Evolutionary conservation across 2,329 filamentous ascomycete genomes (phyloP), one percentile per base, ranked within the genome.

Genomic region (Aspergillus quadrilineatus): DNA sequence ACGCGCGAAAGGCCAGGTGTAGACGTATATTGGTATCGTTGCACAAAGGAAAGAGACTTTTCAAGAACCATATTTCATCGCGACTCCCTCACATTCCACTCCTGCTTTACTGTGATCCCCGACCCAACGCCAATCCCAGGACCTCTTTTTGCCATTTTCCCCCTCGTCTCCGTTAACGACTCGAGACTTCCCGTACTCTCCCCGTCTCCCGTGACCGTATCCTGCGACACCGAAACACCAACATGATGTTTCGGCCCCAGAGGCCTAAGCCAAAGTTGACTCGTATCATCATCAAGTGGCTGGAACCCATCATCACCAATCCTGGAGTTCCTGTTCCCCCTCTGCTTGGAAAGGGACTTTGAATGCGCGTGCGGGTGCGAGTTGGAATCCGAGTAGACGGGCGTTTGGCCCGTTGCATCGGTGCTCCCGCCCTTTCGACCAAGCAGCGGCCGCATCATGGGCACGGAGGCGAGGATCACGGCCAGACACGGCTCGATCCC

Each of bases 401-500:
- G 34, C 10, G 43, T 46, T 4, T 15, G 29, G 2, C 64, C 62
- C 4, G 63, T 68, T 5, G 55, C 55, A 1, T 62, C 60, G 1
- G 63, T 53, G 1, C 58, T 57, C 39, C 66, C 65, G 6, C 0
- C 26, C 45, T 60, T 29, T 58, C 66, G 28, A 60, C 54, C 69
- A 4, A 79, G 63, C 6, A 79, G 65, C 29, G 65, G 66, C 2
- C 65, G 63, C 15, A 69, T 61, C 58, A 68, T 61, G 12, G 64
- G 66, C 2, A 65, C 56, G 28, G 64, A 68, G 5, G 63, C 57
- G 28, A 66, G 66, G 22, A 54, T 45, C 30, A 64, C 61, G 17
- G 64, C 65, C 7, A 68, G 56, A 6, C 60, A 62, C 1, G 64
- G 66, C 45, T 68, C 65, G 7, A 65, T 60, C 7, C 67, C 64